Base-by-base conservation (phyloP, 1,284 basidiomycete species). In the Rhodotorula sp. region DNA sequence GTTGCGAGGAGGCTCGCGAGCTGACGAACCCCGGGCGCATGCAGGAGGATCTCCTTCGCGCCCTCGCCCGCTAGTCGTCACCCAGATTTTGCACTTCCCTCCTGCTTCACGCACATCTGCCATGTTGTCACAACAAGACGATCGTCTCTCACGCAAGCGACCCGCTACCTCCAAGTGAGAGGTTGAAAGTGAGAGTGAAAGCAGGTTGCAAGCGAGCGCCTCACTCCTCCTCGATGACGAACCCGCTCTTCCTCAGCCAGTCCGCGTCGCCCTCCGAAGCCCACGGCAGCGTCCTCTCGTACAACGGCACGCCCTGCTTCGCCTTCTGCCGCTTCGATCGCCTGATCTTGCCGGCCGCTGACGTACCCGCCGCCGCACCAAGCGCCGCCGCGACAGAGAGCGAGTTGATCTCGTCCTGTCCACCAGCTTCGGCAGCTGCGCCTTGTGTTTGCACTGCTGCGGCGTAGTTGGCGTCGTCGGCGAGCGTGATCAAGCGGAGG, bases 401-500 rank as follows among this genome's bases (percentile, higher is more conserved):
- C 40, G 60, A 40, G 13, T 53, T 28, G 16, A 53, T 8, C 47
- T 52, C 60, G 51, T 26, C 26, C 13, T n/a, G 28, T 2, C 22
- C 51, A 10, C 60, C 60, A 3, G 52, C 50, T 7, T 52, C 60
- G 51, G 40, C 51, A 10, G 51, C 51, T 8, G 37, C 24, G 16
- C 15, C 51, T 26, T 7, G n/a, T 28, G 34, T 26, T 18, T 15
- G 26, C 66, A 48, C 56, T 18, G 30, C 56, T 61, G 73, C 78
- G 13, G 62, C 68, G 59, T 80, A 74, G 22, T 80, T 68, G 2
- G 69, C 78, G 73, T 92, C 90, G 75, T 95, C 92, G 31, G 82
- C 81, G 22, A 70, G 77, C n/a, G 89, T 86, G 79, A 95, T 89
- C 65, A 81, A 76, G 65, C 87, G 83, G 53, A 93, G 81, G 79